Base-by-base conservation (phyloP, 345 rosid genomes). In the Salix suchowensis region DNA sequence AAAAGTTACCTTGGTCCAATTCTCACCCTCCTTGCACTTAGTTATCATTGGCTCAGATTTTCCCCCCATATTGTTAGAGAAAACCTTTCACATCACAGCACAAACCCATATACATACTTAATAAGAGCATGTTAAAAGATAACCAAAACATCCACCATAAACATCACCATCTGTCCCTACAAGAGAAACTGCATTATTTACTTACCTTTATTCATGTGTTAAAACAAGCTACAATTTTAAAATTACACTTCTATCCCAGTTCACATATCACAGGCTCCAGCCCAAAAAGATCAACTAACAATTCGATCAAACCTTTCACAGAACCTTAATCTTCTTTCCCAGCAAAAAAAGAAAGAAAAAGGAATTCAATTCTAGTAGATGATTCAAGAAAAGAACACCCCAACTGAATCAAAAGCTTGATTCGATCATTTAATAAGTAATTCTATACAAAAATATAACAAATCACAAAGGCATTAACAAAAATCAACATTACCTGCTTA, bases 1-100 rank as follows among this genome's bases (percentile, higher is more conserved):
- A 79, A 90, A 96, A 0, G 98, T 82, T 14, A 96, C 97, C 83
- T 89, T 91, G 10, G 99, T 96, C 99, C 99, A 96, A 65, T 89
- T 94, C 66, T 96, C 99, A 7, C 72, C 65, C 76, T 82, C 89
- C 81, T 76, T 89, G 81, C 99, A 94, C 80, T 88, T 91, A 37
- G 83, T 79, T 78, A 96, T 94, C 5, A 24, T 76, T 0, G 99
- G 99, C 37, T 87, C 92, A n/a, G 91, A 79, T 78, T 88, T 96
- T 81, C 82, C 90, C 55, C 98, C 96, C 98, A 94, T 96, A 65
- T 96, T 96, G 82, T 89, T 86, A 0, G 89, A 82, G 81, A 92
- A 96, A 37, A 94, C 98, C 99, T 96, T 75, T 40, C 77, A 77
- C 39, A 74, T 61, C 67, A 76, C 75, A 79, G 26, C 60, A 71